A percentile compares a stretch with the other conserved stretches of the same genome.
Evolutionary conservation across 805 yeast genomes (phyloP).

Genomic region (Candida qinlingensis): DNA sequence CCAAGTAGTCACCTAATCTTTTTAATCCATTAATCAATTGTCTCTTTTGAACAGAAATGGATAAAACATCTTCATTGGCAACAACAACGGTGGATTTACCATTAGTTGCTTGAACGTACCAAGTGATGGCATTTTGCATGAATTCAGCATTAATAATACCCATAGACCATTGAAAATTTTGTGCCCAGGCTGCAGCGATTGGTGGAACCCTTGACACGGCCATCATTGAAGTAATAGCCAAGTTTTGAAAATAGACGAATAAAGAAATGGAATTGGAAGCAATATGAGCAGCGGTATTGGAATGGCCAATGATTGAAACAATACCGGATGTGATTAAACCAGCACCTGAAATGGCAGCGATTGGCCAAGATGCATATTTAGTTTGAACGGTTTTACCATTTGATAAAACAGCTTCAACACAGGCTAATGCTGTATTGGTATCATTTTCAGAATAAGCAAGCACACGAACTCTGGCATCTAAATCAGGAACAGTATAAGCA

Average conservation of each 20-base stretch:
- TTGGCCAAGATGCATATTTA: conserved; percentile 88
- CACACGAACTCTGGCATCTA: conserved; percentile 87
- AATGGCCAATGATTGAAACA: conserved; percentile 80
- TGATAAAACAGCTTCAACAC: conserved; percentile 81
- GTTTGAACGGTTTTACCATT: conserved; percentile 96
- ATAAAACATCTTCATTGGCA: conserved; percentile 54
- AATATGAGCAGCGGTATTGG: conserved; percentile 84
- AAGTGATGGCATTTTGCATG: conserved; percentile 80
- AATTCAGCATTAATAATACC: conserved; percentile 74
- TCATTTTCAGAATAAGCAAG: conserved; percentile 50
- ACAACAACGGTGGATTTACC: conserved; percentile 79
- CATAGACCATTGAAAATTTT: conserved; percentile 92
- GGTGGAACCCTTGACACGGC: conserved; percentile 87
- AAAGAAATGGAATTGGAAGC: conserved; percentile 82
- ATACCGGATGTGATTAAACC: conserved; percentile 81
- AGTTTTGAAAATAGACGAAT: conserved; percentile 83
- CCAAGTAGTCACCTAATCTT: conserved; percentile 12
- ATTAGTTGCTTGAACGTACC: conserved; percentile 86
- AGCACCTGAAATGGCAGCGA: conserved; percentile 83
- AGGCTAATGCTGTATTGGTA: conserved; percentile 59
- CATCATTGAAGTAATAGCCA: conserved; percentile 78
- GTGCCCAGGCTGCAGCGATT: conserved; percentile 88
- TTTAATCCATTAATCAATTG: conserved; percentile 14
- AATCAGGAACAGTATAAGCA: conserved; percentile 88
- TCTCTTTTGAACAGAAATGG: conserved; percentile 80